Base-by-base conservation (phyloP, 306 rosid genomes). In the Cotoneaster glaucophyllus region DNA sequence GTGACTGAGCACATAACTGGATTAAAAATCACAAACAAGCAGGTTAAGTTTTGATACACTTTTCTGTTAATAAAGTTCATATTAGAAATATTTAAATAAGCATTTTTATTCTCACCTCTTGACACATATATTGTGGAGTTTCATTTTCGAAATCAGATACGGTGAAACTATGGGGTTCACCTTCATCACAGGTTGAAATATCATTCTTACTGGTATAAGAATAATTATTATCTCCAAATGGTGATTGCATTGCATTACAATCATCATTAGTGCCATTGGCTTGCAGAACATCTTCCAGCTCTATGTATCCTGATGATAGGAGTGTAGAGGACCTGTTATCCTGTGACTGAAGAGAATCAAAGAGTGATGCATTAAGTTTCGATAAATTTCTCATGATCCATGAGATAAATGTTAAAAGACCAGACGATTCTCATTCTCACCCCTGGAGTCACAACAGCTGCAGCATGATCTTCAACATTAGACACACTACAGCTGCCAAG, bases 401-500 rank as follows among this genome's bases (percentile, higher is more conserved):
- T 65, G 37, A 65, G 14, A 65, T 18, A 65, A 63, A 67, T 29
- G 63, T 53, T 25, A n/a, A 73, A 39, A 32, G 66, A 52, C 7
- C 12, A 65, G 25, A 32, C 15, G 4, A 77, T 70, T 25, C 64
- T 77, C 62, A 70, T 73, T 61, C 87, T 80, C 75, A 90, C 91
- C 76, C 56, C 75, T 32, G 73, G 43, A 69, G 48, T 65, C 70
- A 14, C 11, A 70, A 66, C 69, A 18, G 4, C 67, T 43, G 54
- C 21, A 13, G 26, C 62, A 32, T 0, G 64, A 56, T 13, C 58
- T 72, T 65, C 88, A 58, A 5, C 13, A 43, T 76, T 81, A 14
- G 76, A 69, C 50, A 53, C 43, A 28, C n/a, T 5, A 61, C 1
- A 18, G 75, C 69, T 77, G 48, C 83, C 81, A 22, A 80, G 63